Evolutionary conservation across 164 flowering plant genomes (phyloP).

Genomic region (Vitis rotundifolia): DNA sequence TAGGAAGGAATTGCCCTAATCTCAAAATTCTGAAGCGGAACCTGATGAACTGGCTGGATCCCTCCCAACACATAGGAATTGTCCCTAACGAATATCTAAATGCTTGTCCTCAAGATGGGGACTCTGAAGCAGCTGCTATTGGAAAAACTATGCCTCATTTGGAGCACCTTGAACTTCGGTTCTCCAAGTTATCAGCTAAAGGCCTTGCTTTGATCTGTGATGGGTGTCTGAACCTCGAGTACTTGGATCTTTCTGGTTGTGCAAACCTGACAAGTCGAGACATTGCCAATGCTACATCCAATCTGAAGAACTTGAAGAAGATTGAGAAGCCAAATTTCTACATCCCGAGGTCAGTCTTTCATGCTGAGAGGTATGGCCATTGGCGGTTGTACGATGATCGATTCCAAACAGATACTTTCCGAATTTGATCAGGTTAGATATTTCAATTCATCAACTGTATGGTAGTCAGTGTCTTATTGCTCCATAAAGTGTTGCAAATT

Average conservation of each 20-base stretch:
- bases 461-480: not conserved
- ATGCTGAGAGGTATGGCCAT: conserved; percentile 81
- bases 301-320: conserved; percentile 55
- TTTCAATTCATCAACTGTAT: not conserved
- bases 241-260: conserved; percentile 79
- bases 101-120: conserved; percentile 79
- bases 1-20: conserved; percentile 65
- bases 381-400: conserved; percentile 93
- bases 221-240: conserved; percentile 61
- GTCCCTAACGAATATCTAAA: conserved; percentile 75
- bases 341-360: conserved; percentile 68
- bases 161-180: conserved; percentile 70
- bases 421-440: conserved; percentile 43
- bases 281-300: conserved; percentile 48
- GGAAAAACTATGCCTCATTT: conserved; percentile 65
- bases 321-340: conserved; percentile 73
- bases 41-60: conserved; percentile 75
- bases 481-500: too few species aligned
- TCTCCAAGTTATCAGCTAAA: conserved; percentile 63
- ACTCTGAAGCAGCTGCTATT: conserved; percentile 69
- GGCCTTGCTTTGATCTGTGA: conserved; percentile 62
- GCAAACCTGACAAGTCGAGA: conserved; percentile 71
- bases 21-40: conserved; percentile 65
- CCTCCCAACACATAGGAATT: conserved; percentile 62
- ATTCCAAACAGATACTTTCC: conserved; percentile 74